These are phyloP conservation scores for Dalechampia spathulata DNA, from an alignment of 441 rosid species.

Conservation along the genomic window DNA sequence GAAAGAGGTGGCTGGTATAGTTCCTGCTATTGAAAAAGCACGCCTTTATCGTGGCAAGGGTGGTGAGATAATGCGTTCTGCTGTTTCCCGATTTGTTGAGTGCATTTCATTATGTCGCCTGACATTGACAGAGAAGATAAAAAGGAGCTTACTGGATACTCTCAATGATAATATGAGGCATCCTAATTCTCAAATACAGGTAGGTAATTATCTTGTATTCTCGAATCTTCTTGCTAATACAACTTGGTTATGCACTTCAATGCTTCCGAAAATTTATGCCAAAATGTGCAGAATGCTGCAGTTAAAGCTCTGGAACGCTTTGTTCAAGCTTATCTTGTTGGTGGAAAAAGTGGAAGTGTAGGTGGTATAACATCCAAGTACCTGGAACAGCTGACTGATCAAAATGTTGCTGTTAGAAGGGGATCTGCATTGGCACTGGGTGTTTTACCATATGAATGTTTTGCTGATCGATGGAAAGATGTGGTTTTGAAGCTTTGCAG, in stretches of 20 bases:
- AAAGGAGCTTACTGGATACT: conserved; percentile 58
- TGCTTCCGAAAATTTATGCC: conserved; percentile 16
- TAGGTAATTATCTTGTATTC: conserved; percentile 49
- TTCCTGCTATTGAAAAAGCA: conserved; percentile 92
- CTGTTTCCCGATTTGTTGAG: conserved; percentile 86
- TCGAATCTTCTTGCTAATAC: conserved; percentile 10
- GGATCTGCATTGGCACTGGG: conserved; percentile 90
- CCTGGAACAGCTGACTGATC: conserved; percentile 58
- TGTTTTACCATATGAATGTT: conserved; percentile 64
- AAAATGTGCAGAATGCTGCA: conserved; percentile 59
- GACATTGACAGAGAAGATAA: conserved; percentile 60
- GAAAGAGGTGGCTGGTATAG: conserved; percentile 60
- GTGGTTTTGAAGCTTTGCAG: conserved; percentile 65
- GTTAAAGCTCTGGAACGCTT: conserved; percentile 70
- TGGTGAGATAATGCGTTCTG: conserved; percentile 97
- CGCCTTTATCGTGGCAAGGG: conserved; percentile 98
- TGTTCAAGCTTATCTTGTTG: conserved; percentile 43
- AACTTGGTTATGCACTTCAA: conserved; percentile 13
- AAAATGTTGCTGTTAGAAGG: conserved; percentile 86
- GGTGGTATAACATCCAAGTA: conserved; percentile 47
- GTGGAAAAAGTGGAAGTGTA: conserved; percentile 29
- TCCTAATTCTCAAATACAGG: conserved; percentile 97
- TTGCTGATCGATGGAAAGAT: conserved; percentile 60
- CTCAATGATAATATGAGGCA: conserved; percentile 85
- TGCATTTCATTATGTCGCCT: conserved; percentile 62